A percentile compares a stretch with the other conserved stretches of the same genome.
phyloP scores from a whole-genome alignment of 2,329 filamentous ascomycete genomes.

The Zymoseptoria passerinii region DNA sequence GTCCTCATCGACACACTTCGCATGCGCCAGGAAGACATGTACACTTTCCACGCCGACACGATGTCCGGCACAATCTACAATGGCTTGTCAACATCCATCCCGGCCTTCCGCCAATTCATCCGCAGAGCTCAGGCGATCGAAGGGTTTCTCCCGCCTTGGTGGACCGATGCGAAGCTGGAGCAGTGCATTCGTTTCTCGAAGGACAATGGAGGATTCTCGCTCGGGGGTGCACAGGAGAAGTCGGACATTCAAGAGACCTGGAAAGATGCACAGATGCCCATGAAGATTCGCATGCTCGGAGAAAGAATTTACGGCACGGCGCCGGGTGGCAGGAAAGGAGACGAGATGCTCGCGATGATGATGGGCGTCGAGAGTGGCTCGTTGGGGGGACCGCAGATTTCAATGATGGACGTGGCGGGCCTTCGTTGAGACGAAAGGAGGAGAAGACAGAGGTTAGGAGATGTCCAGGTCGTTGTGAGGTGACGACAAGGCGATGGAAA shows the following conservation, averaged over 20 bases:
- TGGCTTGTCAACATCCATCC: conserved; percentile 3
- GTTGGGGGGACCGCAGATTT: neutral
- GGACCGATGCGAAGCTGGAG: conserved; percentile 8
- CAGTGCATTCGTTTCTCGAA: conserved; percentile 8
- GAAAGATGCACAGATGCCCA: conserved; percentile 5
- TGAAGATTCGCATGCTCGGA: conserved; percentile 10
- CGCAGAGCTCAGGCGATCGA: conserved; percentile 6
- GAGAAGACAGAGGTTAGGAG: too few relatives aligned
- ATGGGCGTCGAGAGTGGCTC: neutral
- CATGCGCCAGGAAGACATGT: conserved; percentile 14
- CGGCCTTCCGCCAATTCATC: conserved; percentile 11
- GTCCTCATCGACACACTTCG: conserved; percentile 20
- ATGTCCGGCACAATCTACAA: conserved; percentile 12
- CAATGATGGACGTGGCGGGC: neutral
- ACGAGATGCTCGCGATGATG: neutral
- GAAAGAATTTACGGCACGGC: conserved; percentile 5
- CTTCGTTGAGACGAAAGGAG: neutral
- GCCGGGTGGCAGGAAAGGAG: neutral
- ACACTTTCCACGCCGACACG: conserved; percentile 8
- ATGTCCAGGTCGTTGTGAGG: too few relatives aligned
- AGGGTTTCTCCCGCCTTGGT: conserved; percentile 13
- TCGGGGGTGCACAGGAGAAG: conserved; percentile 6
- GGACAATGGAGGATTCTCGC: conserved; percentile 1
- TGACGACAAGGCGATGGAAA: too few relatives aligned
- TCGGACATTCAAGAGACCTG: conserved; percentile 9